These are phyloP conservation scores for Crepidotus variabilis DNA, from an alignment of 768 basidiomycete species.

Conservation along the genomic window DNA sequence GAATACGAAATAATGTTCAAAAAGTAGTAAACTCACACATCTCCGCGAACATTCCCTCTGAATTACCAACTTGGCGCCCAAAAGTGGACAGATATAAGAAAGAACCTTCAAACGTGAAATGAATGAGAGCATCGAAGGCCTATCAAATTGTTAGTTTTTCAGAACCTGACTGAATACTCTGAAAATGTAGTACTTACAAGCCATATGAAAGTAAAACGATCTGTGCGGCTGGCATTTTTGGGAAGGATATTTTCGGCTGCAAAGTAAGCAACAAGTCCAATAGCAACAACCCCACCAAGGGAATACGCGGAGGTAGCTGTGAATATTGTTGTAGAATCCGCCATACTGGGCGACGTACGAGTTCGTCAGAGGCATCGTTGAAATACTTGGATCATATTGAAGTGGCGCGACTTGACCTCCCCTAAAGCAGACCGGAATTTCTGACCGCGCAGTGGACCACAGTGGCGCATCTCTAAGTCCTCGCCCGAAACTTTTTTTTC, in stretches of 20 bases:
- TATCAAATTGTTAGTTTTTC: conserved; percentile 20
- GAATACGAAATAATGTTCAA: not conserved
- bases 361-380: not conserved
- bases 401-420: not conserved
- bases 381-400: not conserved
- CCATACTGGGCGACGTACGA: not conserved
- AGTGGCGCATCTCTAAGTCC: no score
- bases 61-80: conserved; percentile 68
- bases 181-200: conserved; percentile 42
- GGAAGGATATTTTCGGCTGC: conserved; percentile 57
- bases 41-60: conserved; percentile 64
- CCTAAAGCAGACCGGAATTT: not conserved
- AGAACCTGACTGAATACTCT: not conserved
- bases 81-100: conserved; percentile 78
- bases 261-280: conserved; percentile 49
- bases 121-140: conserved; percentile 80
- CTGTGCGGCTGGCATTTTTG: conserved; percentile 58
- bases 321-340: conserved; percentile 14
- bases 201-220: conserved; percentile 75
- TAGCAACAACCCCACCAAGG: conserved; percentile 50
- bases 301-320: conserved; percentile 56
- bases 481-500: not conserved
- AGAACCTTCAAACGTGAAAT: conserved; percentile 76
- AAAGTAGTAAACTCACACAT: conserved; percentile 52
- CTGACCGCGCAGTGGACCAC: no score